Evolutionary conservation across 495 filamentous ascomycete genomes (phyloP), one percentile per base, ranked within the genome.

Genomic region (Penicillium antarcticum): DNA sequence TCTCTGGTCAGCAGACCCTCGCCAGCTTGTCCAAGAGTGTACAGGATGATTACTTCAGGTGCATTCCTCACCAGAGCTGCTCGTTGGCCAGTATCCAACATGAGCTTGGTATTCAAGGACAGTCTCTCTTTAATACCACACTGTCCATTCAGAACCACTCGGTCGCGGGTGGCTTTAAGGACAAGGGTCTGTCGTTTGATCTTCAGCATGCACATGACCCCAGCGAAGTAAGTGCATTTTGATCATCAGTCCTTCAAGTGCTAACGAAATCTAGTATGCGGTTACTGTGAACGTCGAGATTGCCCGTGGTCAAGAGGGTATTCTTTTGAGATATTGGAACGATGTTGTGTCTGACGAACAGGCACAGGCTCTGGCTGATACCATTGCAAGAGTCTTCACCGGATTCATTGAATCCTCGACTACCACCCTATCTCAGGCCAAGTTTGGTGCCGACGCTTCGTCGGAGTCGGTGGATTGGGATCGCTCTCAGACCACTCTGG

Each of bases 21-120:
- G 58, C 65, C 0, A 72, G 75, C 16, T 52, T 81, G 18, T 69
- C 76, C 5, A 67, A 63, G 31, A 63, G 50, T 2, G 69, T 80
- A 3, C 80, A 84, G 37, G 66, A 69, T 10, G 74, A 80, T 32
- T 78, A 78, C 38, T 62, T 81, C 10, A 46, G 68, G 33, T 75
- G 70, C 48, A 59, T 81, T 34, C 68, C 71, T 8, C 71, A 78
- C 53, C 80, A 81, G 43, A 74, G 70, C 42, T 79, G 73, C 58
- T 80, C 80, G 0, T 65, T 84, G 17, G 78, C 79, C 2, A 68
- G 71, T 26, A 72, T 83, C 13, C 80, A 84, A 53, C 79, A 83
- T 48, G 74, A 78, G 33, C 67, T 83, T 45, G 73, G 78, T 4
- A 58, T 74, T 47, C 63, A 73, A 40, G 74, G 75, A 14, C 74